Conservation (phyloP, 2,329 filamentous ascomycete genomes). For the Pyrenophora seminiperda region DNA sequence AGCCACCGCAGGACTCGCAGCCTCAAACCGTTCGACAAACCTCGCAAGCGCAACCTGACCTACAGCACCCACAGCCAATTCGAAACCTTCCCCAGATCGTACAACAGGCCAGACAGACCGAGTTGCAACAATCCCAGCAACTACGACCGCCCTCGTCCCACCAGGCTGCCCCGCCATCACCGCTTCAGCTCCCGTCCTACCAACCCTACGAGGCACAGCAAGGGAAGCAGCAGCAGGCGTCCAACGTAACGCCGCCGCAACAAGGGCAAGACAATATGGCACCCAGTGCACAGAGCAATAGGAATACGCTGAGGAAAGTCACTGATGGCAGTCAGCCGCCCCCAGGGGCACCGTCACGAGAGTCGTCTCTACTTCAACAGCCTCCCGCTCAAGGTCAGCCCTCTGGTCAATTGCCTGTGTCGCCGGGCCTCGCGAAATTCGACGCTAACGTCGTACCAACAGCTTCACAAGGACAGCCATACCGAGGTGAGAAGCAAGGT, state of each 20-base stretch:
- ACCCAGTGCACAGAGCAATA: constrained; percentile 29
- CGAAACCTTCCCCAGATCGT: constrained; percentile 40
- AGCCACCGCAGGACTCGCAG: constrained; percentile 35
- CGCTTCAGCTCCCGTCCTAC: constrained; percentile 39
- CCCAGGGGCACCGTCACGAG: constrained; percentile 40
- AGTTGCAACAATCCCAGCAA: constrained; percentile 39
- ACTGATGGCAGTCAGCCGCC: constrained; percentile 38
- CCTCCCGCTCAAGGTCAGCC: constrained; percentile 45
- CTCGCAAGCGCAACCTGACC: constrained; percentile 41
- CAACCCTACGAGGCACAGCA: constrained; percentile 44
- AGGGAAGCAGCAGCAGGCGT: constrained; percentile 29
- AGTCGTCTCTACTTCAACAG: constrained; percentile 44
- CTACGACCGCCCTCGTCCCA: constrained; percentile 44
- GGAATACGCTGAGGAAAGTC: constrained; percentile 45
- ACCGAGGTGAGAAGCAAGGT: constrained; percentile 46
- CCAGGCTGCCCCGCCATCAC: constrained; percentile 44
- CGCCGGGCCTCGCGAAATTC: constrained; percentile 51
- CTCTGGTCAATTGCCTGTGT: constrained; percentile 42
- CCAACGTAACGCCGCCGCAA: constrained; percentile 38
- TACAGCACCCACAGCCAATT: constrained; percentile 39
- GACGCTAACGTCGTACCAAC: constrained; percentile 53
- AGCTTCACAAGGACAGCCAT: constrained; percentile 52
- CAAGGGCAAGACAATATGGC: constrained; percentile 44
- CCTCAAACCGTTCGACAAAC: constrained; percentile 32
- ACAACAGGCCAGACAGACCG: constrained; percentile 34